These are phyloP conservation scores for Ogataea ramenticola DNA, from an alignment of 805 yeast genomes.

Conservation along the genomic window DNA sequence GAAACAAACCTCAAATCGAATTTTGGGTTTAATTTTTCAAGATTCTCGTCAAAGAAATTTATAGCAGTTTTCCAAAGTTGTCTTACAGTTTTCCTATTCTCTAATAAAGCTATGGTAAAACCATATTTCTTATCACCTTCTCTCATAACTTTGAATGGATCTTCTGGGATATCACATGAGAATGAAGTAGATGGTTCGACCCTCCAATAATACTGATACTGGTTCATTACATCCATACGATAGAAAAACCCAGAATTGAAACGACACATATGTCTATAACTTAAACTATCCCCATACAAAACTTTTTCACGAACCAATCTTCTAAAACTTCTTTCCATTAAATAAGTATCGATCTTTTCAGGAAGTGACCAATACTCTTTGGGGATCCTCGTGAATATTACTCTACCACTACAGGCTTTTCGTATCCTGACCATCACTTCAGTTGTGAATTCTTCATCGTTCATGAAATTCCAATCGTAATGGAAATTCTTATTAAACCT, in stretches of 20 bases:
- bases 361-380: slow-evolving; percentile 43
- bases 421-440: slow-evolving; percentile 29
- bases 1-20: slow-evolving; percentile 40
- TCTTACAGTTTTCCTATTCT: slow-evolving; percentile 38
- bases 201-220: slow-evolving; percentile 51
- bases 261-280: slow-evolving; percentile 66
- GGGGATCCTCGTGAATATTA: slow-evolving; percentile 36
- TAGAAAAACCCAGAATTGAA: slow-evolving; percentile 45
- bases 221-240: slow-evolving; percentile 35
- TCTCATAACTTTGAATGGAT: slow-evolving; percentile 41
- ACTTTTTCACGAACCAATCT: slow-evolving; percentile 26
- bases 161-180: slow-evolving; percentile 44
- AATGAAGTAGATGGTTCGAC: slow-evolving; percentile 47
- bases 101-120: slow-evolving; percentile 43
- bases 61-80: slow-evolving; percentile 42
- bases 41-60: slow-evolving; percentile 33
- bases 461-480: slow-evolving; percentile 40
- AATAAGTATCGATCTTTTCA: slow-evolving; percentile 27
- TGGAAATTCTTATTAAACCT: slow-evolving; percentile 31
- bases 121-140: slow-evolving; percentile 41
- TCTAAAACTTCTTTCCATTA: slow-evolving; percentile 23
- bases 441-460: slow-evolving; percentile 36
- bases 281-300: slow-evolving; percentile 50
- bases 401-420: slow-evolving; percentile 32
- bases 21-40: slow-evolving; percentile 29